Base-by-base conservation (phyloP, 495 filamentous ascomycete species). In the Thermothielavioides terrestris region DNA sequence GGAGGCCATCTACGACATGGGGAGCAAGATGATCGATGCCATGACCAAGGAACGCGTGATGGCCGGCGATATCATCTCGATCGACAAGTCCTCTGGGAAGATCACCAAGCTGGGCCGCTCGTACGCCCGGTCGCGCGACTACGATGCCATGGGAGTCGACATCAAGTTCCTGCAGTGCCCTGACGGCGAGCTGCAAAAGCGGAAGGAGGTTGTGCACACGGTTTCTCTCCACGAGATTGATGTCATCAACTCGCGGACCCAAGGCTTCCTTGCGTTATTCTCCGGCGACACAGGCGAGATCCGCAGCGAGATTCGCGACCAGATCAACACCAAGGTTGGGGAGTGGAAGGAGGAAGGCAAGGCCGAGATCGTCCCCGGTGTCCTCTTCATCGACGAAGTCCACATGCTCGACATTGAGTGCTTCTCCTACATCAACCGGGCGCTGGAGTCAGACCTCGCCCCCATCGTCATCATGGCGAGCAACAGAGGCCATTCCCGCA, bases 301-400 rank as follows among this genome's bases (percentile, higher is more conserved):
- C 55, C 76, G 92, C 43, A 91, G 87, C 64, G 94, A 99, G 67
- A 89, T 97, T 48, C 81, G 92, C 28, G 91, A 96, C 58, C 94
- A 99, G 71, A 99, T 99, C 73, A 94, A 99, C 69, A 94, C 85
- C 53, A 97, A 97, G 68, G 89, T 97, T 0, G 89, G 79, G 2
- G 94, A 97, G 67, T 99, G 94, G 92, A 95, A 94, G 64, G 94
- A 97, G 65, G 92, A 97, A 66, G 94, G 94, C 68, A 97, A 97
- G 63, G 92, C 92, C 11, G 89, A 92, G 71, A 96, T 99, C 18
- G 91, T 97, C 2, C 92, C 92, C 0, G 92, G 92, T 41, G 92
- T 99, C 17, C 73, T 99, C 9, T 99, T 99, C 74, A 94, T 99
- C 58, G 92, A 99, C 59, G 92, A 99, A 69, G 90, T 99, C 2